These are phyloP conservation scores for Penicillium sp. DNA, from an alignment of 2,329 filamentous ascomycete genomes.

Conservation along the genomic window DNA sequence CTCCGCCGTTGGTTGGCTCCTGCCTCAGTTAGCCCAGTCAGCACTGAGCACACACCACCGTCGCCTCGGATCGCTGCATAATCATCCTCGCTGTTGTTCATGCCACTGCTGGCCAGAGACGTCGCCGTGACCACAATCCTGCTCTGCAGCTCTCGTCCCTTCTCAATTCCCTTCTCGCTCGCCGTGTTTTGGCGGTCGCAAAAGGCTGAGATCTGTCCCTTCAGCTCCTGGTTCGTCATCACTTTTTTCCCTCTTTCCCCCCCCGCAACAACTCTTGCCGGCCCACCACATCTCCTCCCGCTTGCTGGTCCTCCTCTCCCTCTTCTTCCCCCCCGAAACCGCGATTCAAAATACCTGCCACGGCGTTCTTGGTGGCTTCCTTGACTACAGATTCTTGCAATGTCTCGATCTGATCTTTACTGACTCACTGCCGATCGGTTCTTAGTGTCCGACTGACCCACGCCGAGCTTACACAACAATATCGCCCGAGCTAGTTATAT, in stretches of 20 bases:
- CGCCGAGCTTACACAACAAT: not conserved
- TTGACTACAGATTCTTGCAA: not conserved
- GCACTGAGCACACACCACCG: conserved; percentile 1
- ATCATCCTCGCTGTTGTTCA: not conserved
- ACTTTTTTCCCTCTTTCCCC: not conserved
- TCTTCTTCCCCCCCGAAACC: not conserved
- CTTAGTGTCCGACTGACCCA: not conserved
- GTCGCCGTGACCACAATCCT: not conserved
- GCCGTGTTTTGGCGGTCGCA: not conserved
- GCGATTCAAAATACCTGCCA: not conserved
- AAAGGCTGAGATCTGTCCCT: not conserved
- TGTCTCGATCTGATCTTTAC: not conserved
- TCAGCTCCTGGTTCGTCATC: conserved; percentile 6
- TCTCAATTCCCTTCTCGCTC: not conserved
- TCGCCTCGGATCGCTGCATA: not conserved
- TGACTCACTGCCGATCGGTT: not conserved
- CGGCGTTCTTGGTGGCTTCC: not conserved
- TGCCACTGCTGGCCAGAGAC: not conserved
- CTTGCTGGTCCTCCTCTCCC: not conserved
- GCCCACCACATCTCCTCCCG: conserved; percentile 8
- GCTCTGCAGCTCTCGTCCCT: not conserved
- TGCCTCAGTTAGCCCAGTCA: not conserved
- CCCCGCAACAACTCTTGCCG: conserved; percentile 12
- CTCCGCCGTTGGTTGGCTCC: not conserved
- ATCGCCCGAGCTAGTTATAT: not conserved